These are phyloP conservation scores for Solanum pimpinellifolium DNA, from an alignment of 257 asterid species.

Conservation along the genomic window DNA sequence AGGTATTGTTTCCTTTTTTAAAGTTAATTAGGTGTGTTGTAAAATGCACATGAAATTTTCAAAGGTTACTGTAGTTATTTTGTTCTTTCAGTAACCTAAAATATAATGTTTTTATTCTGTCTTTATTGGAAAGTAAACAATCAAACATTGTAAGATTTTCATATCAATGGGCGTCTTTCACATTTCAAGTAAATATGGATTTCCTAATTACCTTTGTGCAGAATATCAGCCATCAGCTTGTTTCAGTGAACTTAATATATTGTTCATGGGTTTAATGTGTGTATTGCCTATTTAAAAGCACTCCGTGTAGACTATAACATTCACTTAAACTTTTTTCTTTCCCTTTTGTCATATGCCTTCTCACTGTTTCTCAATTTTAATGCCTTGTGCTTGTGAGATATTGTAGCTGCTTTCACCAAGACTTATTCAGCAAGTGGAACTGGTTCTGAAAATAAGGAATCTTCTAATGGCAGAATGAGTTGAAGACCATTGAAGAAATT, in stretches of 20 bases:
- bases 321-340: background rate
- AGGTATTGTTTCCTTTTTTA: constrained; percentile 22
- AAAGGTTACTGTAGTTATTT: background rate
- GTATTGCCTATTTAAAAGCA: background rate
- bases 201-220: background rate
- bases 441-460: constrained; percentile 14
- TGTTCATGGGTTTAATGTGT: background rate
- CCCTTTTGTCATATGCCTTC: background rate
- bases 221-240: background rate
- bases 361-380: background rate
- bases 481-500: constrained; percentile 32
- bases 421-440: constrained; percentile 20
- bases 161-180: background rate
- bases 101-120: background rate
- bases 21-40: background rate
- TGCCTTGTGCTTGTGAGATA: background rate
- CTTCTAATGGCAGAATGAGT: constrained; percentile 21
- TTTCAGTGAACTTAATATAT: background rate
- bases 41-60: background rate
- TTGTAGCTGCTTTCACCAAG: constrained; percentile 53
- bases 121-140: background rate
- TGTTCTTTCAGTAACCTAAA: background rate
- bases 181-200: background rate
- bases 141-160: background rate
- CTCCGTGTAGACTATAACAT: background rate